Evolutionary conservation across 768 basidiomycete species (phyloP).

Genomic region (Kwoniella mangroviensis): DNA sequence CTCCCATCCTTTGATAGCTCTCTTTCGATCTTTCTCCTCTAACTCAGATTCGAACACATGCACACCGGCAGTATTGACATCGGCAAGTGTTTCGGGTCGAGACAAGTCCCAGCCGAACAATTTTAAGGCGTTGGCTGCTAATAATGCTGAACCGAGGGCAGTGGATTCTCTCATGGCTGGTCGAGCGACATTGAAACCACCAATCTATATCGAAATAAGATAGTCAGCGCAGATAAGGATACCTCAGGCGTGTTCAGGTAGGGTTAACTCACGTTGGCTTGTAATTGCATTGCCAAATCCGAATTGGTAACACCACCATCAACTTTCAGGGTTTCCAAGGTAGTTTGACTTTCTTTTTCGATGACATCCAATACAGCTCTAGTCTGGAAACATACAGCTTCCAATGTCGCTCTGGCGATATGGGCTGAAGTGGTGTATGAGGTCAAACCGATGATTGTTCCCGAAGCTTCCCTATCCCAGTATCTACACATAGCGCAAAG

Average conservation of each 20-base stretch:
- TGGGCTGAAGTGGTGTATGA: conserved; percentile 69
- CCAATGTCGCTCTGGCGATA: conserved; percentile 90
- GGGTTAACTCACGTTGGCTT: conserved; percentile 51
- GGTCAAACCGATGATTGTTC: conserved; percentile 55
- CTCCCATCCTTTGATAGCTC: conserved; percentile 81
- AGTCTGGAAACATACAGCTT: conserved; percentile 95
- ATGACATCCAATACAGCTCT: conserved; percentile 94
- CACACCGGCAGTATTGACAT: conserved; percentile 86
- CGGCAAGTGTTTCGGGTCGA: conserved; percentile 76
- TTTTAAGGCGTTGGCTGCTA: conserved; percentile 84
- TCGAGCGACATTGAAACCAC: conserved; percentile 87
- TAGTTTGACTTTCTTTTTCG: conserved; percentile 78
- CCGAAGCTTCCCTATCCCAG: conserved; percentile 90
- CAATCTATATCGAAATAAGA: conserved; percentile 68
- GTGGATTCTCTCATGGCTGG: conserved; percentile 98
- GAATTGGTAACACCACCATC: conserved; percentile 67
- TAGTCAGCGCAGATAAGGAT: no score
- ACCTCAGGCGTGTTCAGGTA: no score
- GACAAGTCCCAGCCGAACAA: conserved; percentile 91
- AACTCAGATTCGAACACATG: conserved; percentile 69
- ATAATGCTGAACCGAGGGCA: conserved; percentile 89
- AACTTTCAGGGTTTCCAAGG: conserved; percentile 84
- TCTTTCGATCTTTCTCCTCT: conserved; percentile 64
- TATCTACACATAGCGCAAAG: conserved; percentile 33
- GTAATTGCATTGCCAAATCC: conserved; percentile 62